Percentiles rank a stretch among this genome's conserved stretches.
Conservation (phyloP, 441 rosid species). For the Eruca vesicaria region DNA sequence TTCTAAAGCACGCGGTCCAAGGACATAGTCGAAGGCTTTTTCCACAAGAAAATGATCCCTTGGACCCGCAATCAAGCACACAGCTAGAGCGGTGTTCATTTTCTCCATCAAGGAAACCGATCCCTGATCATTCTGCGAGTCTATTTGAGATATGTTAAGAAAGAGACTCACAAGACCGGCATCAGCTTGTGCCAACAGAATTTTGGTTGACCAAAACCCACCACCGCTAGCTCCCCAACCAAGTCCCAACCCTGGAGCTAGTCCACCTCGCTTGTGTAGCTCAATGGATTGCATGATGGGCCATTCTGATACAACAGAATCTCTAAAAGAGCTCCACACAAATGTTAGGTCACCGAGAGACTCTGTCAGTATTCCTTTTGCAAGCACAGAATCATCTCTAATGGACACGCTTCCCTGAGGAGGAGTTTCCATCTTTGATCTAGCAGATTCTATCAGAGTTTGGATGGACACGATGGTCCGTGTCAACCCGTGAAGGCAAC, state of each 20-base stretch:
- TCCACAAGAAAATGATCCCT: constrained; percentile 56
- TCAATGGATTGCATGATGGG: constrained; percentile 63
- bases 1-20: constrained; percentile 59
- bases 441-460: constrained; percentile 59
- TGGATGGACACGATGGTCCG: constrained; percentile 47
- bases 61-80: constrained; percentile 69
- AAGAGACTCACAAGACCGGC: constrained; percentile 51
- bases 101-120: constrained; percentile 34
- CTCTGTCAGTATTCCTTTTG: constrained; percentile 55
- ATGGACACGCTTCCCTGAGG: constrained; percentile 39
- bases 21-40: constrained; percentile 59
- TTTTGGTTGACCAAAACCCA: constrained; percentile 76
- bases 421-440: constrained; percentile 30
- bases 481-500: constrained; percentile 68
- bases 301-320: constrained; percentile 58
- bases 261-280: constrained; percentile 83
- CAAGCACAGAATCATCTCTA: constrained; percentile 59
- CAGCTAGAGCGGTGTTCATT: constrained; percentile 56
- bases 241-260: constrained; percentile 83
- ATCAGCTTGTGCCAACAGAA: constrained; percentile 73
- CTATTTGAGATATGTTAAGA: constrained; percentile 48
- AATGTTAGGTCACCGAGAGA: constrained; percentile 52
- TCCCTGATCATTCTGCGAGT: constrained; percentile 38
- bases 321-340: constrained; percentile 45
- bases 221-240: constrained; percentile 97